Percentiles rank a stretch among this genome's conserved stretches.
phyloP scores from a whole-genome alignment of 2,329 filamentous ascomycete species.

The Ascochyta rabiei region DNA sequence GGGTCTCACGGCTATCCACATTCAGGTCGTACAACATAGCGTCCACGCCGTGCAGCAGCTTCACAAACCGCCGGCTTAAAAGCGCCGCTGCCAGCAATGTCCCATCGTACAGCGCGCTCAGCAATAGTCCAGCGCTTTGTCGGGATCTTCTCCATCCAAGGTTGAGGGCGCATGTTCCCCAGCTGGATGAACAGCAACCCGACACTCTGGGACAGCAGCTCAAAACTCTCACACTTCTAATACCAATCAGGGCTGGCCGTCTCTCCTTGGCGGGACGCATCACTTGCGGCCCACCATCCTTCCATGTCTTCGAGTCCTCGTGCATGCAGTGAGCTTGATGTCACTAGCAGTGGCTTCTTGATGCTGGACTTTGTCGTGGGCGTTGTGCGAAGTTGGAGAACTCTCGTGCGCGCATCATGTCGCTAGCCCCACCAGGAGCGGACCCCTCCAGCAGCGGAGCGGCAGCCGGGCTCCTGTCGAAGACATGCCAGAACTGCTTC shows the following conservation, averaged over 20 bases:
- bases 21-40: neutral
- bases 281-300: constrained; percentile 7
- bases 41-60: neutral
- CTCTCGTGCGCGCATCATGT: constrained; percentile 16
- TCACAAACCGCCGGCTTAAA: neutral
- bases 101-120: neutral
- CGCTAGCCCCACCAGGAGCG: constrained; percentile 17
- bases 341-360: constrained; percentile 8
- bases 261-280: constrained; percentile 8
- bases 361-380: neutral
- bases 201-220: constrained; percentile 2
- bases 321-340: constrained; percentile 2
- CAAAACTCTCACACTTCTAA: constrained; percentile 6
- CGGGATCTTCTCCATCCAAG: neutral
- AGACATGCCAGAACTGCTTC: constrained; percentile 44
- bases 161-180: constrained; percentile 2
- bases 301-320: constrained; percentile 3
- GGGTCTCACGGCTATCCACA: neutral
- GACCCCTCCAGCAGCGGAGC: constrained; percentile 14
- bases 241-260: constrained; percentile 10
- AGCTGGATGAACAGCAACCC: constrained; percentile 1
- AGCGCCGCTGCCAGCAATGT: neutral
- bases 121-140: neutral
- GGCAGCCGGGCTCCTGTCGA: constrained; percentile 30
- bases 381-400: constrained; percentile 1